phyloP scores from a whole-genome alignment of 441 rosid genomes.

The Gossypium gossypioides region DNA sequence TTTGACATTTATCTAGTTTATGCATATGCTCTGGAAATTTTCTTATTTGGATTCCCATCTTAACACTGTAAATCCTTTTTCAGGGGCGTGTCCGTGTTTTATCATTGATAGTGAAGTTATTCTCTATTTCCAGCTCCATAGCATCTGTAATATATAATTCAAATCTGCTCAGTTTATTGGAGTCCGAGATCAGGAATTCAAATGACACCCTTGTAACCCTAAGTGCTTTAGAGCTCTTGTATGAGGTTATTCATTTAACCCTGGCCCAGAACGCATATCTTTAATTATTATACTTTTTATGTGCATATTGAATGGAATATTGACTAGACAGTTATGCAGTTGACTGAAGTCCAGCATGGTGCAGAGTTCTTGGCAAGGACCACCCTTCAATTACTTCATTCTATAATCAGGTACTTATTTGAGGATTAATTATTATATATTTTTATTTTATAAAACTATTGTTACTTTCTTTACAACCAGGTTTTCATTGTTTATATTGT shows the following conservation, averaged over 20 bases:
- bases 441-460: background rate
- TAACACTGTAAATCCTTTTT: conserved; percentile 18
- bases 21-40: background rate
- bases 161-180: conserved; percentile 59
- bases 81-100: conserved; percentile 76
- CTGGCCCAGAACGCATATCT: background rate
- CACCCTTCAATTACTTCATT: conserved; percentile 51
- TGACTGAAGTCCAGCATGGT: conserved; percentile 62
- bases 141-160: conserved; percentile 54
- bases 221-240: conserved; percentile 69
- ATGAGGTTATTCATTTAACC: conserved; percentile 48
- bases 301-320: background rate
- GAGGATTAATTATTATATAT: background rate
- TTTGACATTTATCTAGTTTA: background rate
- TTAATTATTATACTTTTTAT: background rate
- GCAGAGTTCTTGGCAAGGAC: conserved; percentile 63
- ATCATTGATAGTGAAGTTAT: conserved; percentile 77
- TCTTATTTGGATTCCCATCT: background rate
- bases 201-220: conserved; percentile 54
- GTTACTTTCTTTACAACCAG: background rate
- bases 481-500: conserved; percentile 4
- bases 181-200: conserved; percentile 51
- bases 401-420: conserved; percentile 50
- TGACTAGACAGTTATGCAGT: conserved; percentile 31
- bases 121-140: conserved; percentile 55